Conservation (phyloP, 208 protist species). For the Crithidia acanthocephali region DNA sequence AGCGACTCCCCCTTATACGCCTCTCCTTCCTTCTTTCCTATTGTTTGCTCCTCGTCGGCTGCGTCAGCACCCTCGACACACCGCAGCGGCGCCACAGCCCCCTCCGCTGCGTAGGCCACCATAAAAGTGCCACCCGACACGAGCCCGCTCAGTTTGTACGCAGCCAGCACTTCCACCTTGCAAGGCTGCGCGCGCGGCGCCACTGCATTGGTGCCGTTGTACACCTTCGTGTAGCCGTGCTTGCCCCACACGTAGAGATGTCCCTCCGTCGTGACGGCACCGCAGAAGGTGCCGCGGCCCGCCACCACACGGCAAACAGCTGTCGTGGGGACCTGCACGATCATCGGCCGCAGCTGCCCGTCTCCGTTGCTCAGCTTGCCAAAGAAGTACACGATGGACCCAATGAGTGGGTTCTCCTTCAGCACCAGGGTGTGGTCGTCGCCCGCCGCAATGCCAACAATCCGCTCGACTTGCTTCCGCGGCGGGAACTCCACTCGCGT, state of each 20-base stretch:
- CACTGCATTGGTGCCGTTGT: constrained; percentile 50
- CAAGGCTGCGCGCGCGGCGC: constrained; percentile 32
- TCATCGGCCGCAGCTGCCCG: constrained; percentile 54
- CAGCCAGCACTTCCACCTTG: constrained; percentile 41
- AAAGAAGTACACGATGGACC: constrained; percentile 82
- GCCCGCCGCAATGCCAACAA: constrained; percentile 65
- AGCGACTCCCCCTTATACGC: neutral
- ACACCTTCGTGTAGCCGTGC: constrained; percentile 56
- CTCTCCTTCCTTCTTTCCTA: constrained; percentile 2
- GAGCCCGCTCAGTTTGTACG: constrained; percentile 39
- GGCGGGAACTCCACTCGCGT: constrained; percentile 64
- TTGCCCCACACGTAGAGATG: constrained; percentile 80
- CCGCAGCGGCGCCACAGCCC: neutral
- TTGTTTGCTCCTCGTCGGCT: neutral
- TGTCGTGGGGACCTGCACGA: constrained; percentile 47
- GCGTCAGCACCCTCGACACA: neutral
- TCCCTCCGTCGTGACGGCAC: constrained; percentile 43
- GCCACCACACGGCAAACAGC: constrained; percentile 43
- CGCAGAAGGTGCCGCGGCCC: constrained; percentile 57
- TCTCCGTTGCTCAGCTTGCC: constrained; percentile 66
- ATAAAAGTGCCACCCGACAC: constrained; percentile 61
- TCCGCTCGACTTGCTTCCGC: constrained; percentile 55
- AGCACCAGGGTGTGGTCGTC: constrained; percentile 84
- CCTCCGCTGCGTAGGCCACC: constrained; percentile 48
- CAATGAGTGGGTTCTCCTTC: constrained; percentile 56